A percentile compares a stretch with the other conserved stretches of the same genome.
Evolutionary conservation across 192 early-diverging fungal species (phyloP).

Genomic region (Gamsiella multidivaricata): DNA sequence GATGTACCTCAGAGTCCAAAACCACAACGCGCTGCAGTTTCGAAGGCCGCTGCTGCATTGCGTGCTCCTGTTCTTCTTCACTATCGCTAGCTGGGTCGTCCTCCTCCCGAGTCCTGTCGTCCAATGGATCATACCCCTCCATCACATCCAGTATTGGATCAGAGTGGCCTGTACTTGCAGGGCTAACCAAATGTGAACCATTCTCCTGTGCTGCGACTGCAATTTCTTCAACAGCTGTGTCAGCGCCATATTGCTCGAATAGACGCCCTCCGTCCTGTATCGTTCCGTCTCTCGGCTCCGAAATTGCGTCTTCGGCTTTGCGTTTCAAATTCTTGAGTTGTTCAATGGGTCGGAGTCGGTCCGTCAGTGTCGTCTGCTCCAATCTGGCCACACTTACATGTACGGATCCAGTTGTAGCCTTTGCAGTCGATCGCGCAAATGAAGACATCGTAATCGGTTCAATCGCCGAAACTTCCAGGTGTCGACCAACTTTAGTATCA

Average conservation of each 20-base stretch:
- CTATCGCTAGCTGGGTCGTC: slow-evolving; percentile 28
- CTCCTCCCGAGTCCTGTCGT: slow-evolving; percentile 24
- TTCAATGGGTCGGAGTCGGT: neutral
- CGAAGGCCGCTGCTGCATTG: neutral
- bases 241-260: neutral
- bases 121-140: slow-evolving; percentile 47
- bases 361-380: slow-evolving; percentile 10
- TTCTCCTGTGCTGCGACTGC: neutral
- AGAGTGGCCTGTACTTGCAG: neutral
- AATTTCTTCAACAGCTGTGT: neutral
- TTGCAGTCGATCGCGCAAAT: neutral
- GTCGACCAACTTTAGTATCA: neutral
- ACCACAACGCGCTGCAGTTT: slow-evolving; percentile 34
- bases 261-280: too few species aligned
- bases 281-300: slow-evolving; percentile 13
- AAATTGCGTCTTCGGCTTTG: slow-evolving; percentile 2
- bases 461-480: neutral
- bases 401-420: neutral
- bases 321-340: neutral
- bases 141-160: slow-evolving; percentile 11
- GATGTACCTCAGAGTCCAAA: slow-evolving; percentile 22
- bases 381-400: neutral
- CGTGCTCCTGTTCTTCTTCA: slow-evolving; percentile 17
- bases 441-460: neutral
- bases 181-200: neutral